phyloP scores from a whole-genome alignment of 805 yeast genomes.

The Priceomyces fermenticarens region DNA sequence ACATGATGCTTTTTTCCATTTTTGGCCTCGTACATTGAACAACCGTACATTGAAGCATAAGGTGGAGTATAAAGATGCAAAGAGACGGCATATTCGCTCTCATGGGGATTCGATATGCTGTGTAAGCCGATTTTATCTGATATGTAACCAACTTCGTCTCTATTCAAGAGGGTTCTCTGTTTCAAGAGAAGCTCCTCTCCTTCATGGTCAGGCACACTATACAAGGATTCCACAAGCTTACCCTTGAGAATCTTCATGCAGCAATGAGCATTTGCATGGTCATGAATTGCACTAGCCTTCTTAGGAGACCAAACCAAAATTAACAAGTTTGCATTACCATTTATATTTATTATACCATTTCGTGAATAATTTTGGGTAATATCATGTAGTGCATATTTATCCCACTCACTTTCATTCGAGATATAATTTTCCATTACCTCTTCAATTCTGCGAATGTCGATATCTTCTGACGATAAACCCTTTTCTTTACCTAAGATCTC shows the following conservation, averaged over 20 bases:
- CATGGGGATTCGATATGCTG: slow-evolving; percentile 49
- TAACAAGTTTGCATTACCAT: slow-evolving; percentile 65
- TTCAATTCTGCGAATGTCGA: slow-evolving; percentile 49
- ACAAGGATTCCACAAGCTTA: slow-evolving; percentile 52
- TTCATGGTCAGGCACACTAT: slow-evolving; percentile 44
- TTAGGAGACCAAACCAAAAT: slow-evolving; percentile 72
- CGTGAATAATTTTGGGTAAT: slow-evolving; percentile 49
- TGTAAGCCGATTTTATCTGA: slow-evolving; percentile 66
- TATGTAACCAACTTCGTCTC: slow-evolving; percentile 60
- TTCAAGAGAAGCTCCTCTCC: slow-evolving; percentile 21
- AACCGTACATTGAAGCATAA: slow-evolving; percentile 61
- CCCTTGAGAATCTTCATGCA: slow-evolving; percentile 69
- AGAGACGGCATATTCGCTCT: slow-evolving; percentile 49
- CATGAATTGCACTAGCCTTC: slow-evolving; percentile 62
- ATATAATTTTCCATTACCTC: slow-evolving; percentile 46
- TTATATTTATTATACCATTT: slow-evolving; percentile 74
- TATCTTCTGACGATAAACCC: slow-evolving; percentile 44
- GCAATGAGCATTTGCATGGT: slow-evolving; percentile 76
- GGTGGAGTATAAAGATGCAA: slow-evolving; percentile 78
- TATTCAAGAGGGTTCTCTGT: slow-evolving; percentile 23
- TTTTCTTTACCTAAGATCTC: slow-evolving; percentile 25
- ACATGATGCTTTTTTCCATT: slow-evolving; percentile 53
- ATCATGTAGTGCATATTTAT: slow-evolving; percentile 53
- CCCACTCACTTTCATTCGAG: slow-evolving; percentile 55
- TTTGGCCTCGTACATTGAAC: slow-evolving; percentile 47